Conservation (phyloP, 345 rosid species). For the Bretschneidera sinensis region DNA sequence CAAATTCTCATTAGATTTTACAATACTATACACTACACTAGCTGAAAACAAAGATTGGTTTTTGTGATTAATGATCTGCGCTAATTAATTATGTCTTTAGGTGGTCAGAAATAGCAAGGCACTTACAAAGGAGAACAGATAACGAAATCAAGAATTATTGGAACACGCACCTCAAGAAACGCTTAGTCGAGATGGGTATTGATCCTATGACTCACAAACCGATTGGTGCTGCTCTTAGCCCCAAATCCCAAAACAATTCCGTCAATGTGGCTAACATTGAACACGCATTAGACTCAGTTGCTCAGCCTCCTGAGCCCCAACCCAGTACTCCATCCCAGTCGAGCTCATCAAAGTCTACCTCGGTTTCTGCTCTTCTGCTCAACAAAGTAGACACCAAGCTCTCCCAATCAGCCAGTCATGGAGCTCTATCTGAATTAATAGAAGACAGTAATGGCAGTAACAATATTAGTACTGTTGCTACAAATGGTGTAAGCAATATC, state of each 20-base stretch:
- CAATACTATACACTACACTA: too few relatives aligned
- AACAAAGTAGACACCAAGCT: not conserved
- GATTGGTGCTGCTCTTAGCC: not conserved
- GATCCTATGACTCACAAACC: constrained; percentile 2
- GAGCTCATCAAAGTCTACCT: not conserved
- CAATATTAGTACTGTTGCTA: too few relatives aligned
- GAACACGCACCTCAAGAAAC: constrained; percentile 2
- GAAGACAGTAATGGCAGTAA: constrained; percentile 8
- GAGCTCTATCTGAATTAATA: constrained; percentile 4
- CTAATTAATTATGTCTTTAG: not conserved
- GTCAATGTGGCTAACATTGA: not conserved
- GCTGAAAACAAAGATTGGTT: too few relatives aligned
- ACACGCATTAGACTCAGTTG: not conserved
- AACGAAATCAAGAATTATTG: constrained; percentile 7
- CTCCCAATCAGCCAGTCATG: not conserved
- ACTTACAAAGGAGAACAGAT: not conserved
- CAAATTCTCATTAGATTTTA: too few relatives aligned
- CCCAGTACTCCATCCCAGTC: not conserved
- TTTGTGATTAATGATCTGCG: not conserved
- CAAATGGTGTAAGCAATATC: too few relatives aligned
- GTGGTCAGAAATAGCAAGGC: constrained; percentile 2
- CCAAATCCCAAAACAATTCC: not conserved
- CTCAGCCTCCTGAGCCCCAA: not conserved
- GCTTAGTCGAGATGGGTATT: not conserved
- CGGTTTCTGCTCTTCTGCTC: not conserved